Conservation (phyloP, 192 early-diverging fungal genomes). For the Backusella psychrophila region DNA sequence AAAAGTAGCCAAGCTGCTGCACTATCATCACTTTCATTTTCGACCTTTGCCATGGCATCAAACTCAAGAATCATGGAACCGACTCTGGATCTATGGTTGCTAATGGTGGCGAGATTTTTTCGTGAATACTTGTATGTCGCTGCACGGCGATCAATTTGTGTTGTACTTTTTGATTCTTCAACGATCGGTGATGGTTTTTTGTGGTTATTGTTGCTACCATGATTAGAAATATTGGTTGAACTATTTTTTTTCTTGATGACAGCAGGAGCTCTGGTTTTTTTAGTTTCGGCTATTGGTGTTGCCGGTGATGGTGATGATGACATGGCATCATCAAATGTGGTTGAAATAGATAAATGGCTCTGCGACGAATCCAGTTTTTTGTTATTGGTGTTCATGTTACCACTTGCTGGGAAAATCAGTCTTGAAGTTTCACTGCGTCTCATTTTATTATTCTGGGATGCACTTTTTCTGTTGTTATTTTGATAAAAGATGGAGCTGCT, state of each 20-base stretch:
- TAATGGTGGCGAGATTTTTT: not conserved
- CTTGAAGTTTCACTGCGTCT: conserved; percentile 15
- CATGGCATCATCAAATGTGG: not conserved
- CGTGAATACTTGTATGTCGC: conserved; percentile 27
- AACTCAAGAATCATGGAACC: conserved; percentile 34
- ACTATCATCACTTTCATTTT: not conserved
- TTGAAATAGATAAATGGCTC: not conserved
- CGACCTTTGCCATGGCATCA: conserved; percentile 19
- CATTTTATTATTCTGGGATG: not conserved
- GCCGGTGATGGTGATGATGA: not conserved
- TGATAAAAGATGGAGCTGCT: conserved; percentile 5
- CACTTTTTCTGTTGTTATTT: not conserved
- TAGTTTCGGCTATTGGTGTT: not conserved
- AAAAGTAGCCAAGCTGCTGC: conserved; percentile 23
- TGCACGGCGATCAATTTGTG: not conserved
- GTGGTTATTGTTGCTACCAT: not conserved
- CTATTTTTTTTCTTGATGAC: not conserved
- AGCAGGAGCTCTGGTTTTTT: not conserved
- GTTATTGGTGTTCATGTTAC: not conserved
- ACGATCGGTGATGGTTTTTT: not conserved
- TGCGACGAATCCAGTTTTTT: not conserved
- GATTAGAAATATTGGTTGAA: no score
- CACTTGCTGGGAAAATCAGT: not conserved
- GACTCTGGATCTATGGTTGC: conserved; percentile 13
- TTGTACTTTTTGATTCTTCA: not conserved